These are phyloP conservation scores for Pharus latifolius DNA, from an alignment of 176 grass and related monocot species.

Conservation along the genomic window DNA sequence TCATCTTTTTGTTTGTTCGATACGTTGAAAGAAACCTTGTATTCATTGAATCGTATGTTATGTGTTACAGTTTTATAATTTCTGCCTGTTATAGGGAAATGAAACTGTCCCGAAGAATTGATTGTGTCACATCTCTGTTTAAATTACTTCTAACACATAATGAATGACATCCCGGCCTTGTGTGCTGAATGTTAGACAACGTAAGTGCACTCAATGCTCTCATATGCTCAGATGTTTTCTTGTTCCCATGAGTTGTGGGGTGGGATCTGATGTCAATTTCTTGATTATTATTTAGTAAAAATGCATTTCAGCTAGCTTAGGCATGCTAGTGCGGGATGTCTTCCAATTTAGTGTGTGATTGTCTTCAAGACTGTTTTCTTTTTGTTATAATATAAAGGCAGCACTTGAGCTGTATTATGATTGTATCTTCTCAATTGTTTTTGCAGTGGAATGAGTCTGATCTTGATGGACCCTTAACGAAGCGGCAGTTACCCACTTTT, in stretches of 20 bases:
- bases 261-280: neutral
- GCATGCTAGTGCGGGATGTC: neutral
- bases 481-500: neutral
- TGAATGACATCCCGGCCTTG: too few species aligned
- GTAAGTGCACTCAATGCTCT: neutral
- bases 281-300: neutral
- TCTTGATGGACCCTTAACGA: neutral
- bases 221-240: neutral
- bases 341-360: neutral
- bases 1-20: too few species aligned
- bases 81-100: too few species aligned
- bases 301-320: neutral
- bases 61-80: too few species aligned
- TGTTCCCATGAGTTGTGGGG: neutral
- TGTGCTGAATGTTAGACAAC: neutral
- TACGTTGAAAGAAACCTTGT: too few species aligned
- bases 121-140: neutral
- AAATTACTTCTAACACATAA: neutral
- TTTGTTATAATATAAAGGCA: neutral
- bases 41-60: too few species aligned
- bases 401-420: neutral
- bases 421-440: neutral
- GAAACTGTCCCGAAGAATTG: too few species aligned
- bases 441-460: conserved; percentile 18
- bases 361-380: neutral